A percentile compares a stretch with the other conserved stretches of the same genome.
phyloP scores from a whole-genome alignment of 257 asterid species.

The Handroanthus guayacan region DNA sequence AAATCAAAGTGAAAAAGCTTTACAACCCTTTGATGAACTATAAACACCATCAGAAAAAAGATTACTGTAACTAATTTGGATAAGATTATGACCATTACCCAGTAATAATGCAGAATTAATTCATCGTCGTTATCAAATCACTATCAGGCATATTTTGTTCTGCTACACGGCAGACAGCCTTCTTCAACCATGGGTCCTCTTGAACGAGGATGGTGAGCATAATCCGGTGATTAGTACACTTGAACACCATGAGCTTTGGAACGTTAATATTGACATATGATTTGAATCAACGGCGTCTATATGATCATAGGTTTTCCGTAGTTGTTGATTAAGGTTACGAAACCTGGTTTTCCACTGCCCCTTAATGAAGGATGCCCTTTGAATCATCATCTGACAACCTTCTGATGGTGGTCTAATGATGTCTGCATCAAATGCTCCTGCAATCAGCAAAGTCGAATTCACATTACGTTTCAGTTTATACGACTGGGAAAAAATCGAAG shows the following conservation, averaged over 20 bases:
- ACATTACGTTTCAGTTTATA: constrained; percentile 20
- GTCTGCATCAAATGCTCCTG: constrained; percentile 56
- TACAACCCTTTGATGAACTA: constrained; percentile 26
- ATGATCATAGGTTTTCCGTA: too few species aligned
- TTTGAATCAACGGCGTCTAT: too few species aligned
- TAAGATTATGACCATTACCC: constrained; percentile 16
- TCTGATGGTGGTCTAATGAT: constrained; percentile 22
- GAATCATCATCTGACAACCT: too few species aligned
- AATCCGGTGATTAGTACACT: too few species aligned
- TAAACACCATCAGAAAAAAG: constrained; percentile 23
- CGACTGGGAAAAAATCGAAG: not conserved
- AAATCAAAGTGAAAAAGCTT: constrained; percentile 17
- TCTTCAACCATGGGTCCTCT: constrained; percentile 59
- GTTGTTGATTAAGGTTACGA: too few species aligned
- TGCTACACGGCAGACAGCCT: constrained; percentile 55
- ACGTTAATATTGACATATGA: constrained; percentile 39
- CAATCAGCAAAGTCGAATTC: constrained; percentile 32
- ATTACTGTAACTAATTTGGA: not conserved
- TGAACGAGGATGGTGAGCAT: not conserved
- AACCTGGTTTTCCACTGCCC: too few species aligned
- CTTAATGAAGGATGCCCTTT: too few species aligned
- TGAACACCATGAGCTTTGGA: constrained; percentile 45
- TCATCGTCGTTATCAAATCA: constrained; percentile 34
- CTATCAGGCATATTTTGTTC: constrained; percentile 54
- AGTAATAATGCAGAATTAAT: too few species aligned